Evolutionary conservation across 108 stramenopile genomes (phyloP).

Genomic region (Heterococcus sp.): DNA sequence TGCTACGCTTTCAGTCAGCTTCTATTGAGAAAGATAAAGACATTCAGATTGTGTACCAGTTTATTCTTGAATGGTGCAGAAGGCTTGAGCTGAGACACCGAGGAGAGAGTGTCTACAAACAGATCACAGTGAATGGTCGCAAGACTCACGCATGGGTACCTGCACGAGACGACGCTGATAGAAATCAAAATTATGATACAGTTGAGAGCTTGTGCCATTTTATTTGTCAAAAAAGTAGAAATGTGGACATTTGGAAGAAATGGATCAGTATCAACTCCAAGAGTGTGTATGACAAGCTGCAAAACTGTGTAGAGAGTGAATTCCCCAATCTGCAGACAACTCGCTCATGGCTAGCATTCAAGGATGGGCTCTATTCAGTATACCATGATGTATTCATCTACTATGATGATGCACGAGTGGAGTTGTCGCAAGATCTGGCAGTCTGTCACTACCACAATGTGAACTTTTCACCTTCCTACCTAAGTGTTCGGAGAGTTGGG

Average conservation of each 20-base stretch:
- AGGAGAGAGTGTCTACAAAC: not conserved
- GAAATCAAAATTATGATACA: not conserved
- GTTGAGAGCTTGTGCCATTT: not conserved
- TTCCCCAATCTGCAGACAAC: slow-evolving; percentile 2
- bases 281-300: not conserved
- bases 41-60: not conserved
- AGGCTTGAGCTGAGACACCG: not conserved
- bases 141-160: slow-evolving; percentile 2
- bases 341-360: not conserved
- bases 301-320: not conserved
- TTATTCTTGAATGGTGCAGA: not conserved
- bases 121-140: not conserved
- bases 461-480: not conserved
- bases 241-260: slow-evolving; percentile 5
- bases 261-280: not conserved
- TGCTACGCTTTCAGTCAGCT: not conserved
- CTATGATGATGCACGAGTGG: not conserved
- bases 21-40: not conserved
- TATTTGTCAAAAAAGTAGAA: not conserved
- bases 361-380: slow-evolving; percentile 6
- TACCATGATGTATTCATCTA: not conserved
- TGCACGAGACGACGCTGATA: not conserved
- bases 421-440: not conserved
- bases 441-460: not conserved
- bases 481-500: not conserved